Base-by-base conservation (phyloP, 257 asterid species). In the Lantana camara region DNA sequence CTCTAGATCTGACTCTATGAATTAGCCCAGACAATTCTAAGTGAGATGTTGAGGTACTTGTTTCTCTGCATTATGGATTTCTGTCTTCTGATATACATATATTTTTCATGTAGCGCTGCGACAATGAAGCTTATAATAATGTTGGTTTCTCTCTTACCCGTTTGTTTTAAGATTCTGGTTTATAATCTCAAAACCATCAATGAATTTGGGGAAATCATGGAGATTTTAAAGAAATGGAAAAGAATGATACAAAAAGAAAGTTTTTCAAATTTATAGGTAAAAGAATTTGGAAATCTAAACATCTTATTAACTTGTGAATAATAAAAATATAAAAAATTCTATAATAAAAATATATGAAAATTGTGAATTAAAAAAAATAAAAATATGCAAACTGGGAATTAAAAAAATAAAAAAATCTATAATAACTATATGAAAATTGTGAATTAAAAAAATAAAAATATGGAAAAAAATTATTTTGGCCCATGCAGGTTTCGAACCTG, bases 1-100 rank as follows among this genome's bases (percentile, higher is more conserved):
- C 95, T 83, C 92, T 87, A 51, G 95, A 87, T 90, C 97, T 90
- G 87, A 90, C 95, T 90, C 86, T 90, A 74, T 90, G 97, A 87
- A 87, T 90, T 82, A 30, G 80, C 66, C 54, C 7, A 35, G 45
- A 55, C 23, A 57, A 80, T 87, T 90, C 95, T 87, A 79, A 90
- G 97, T 87, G 95, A 83, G 90, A 78, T 75, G 71, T 73, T 80
- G 84, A 80, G 80, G 86, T 83, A 83, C 90, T 83, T 73, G 84
- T 73, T 67, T 35, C 40, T 35, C 40, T 5, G 11, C 1, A 35
- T 35, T 35, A 7, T 35, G 11, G 1, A 35, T 35, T 35, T 64
- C 74, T 73, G 49, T 34, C 11, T 45, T 9, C 7, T 8, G 23
- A 23, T 69, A n/a, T n/a, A 71, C 62, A 44, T 76, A 6, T 44